Percentiles rank a stretch among this genome's conserved stretches.
phyloP scores from a whole-genome alignment of 768 basidiomycete genomes.

The Pleurotus sapidus region DNA sequence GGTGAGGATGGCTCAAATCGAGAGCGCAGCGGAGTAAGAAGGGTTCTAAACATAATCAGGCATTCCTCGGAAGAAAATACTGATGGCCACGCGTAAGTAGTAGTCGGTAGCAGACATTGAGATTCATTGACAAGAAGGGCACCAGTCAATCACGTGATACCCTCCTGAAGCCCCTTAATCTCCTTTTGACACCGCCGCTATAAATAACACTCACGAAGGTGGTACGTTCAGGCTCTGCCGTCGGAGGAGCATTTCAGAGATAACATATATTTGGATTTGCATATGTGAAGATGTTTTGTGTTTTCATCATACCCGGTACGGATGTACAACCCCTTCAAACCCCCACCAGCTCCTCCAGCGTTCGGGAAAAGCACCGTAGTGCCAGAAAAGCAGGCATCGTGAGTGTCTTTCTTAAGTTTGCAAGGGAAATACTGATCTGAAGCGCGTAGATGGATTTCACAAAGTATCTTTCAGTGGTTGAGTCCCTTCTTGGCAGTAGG shows the following conservation, averaged over 20 bases:
- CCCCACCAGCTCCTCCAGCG: constrained; percentile 44
- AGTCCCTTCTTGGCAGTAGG: constrained; percentile 45
- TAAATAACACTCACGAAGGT: too few species aligned
- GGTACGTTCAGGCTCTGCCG: too few species aligned
- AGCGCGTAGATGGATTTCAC: constrained; percentile 28
- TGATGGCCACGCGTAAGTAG: too few species aligned
- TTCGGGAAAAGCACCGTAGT: constrained; percentile 45
- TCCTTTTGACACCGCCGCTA: too few species aligned
- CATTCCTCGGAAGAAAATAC: too few species aligned
- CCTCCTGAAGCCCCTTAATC: too few species aligned
- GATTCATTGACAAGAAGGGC: too few species aligned
- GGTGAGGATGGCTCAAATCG: constrained; percentile 40
- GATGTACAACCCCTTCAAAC: constrained; percentile 35
- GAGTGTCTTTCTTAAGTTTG: constrained; percentile 13
- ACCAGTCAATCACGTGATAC: too few species aligned
- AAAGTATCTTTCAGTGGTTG: constrained; percentile 44
- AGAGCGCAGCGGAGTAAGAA: constrained; percentile 57
- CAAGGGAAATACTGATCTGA: neutral
- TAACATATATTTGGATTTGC: too few species aligned
- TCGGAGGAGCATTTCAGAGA: too few species aligned
- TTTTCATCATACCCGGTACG: neutral
- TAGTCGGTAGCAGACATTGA: too few species aligned
- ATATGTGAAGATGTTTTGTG: too few species aligned
- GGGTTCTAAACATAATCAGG: constrained; percentile 48
- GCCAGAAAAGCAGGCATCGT: constrained; percentile 39